Evolutionary conservation across 352 stramenopile genomes (phyloP), one percentile per base, ranked within the genome.

Genomic region (Globisporangium barbulae): DNA sequence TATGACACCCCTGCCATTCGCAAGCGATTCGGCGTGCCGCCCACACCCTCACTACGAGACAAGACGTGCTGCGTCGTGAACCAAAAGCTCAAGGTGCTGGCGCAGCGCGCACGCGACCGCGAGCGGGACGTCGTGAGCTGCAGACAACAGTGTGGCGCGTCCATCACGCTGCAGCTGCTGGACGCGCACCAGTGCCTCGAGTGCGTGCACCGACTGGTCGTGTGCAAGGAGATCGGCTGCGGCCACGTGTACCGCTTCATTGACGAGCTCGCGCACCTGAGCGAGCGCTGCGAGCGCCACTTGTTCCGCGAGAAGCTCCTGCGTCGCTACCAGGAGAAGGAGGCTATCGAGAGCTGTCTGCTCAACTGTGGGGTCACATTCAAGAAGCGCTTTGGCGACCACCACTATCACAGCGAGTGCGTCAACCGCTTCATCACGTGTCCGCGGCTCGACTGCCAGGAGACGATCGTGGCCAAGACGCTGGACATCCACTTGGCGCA

Each of bases 51-150:
- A 0, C 63, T 85, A 30, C 72, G 84, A 2, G 82, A 89, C 57
- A 74, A 82, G 45, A 87, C 83, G 49, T 78, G 75, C 60, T 93
- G 84, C 55, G 35, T 84, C 15, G 59, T 90, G n/a, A 89, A 90
- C 69, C 80, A 89, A 53, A 71, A 74, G 64, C 70, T 90, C 31
- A 85, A 90, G 47, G 41, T 82, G 39, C 71, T 93, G 37, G 84
- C 80, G 0, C 78, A 88, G 41, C 76, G 81, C 8, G 80, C 81
- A 5, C 69, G 69, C 19, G 78, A 87, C 48, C 72, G 82, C 22
- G 69, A 81, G 37, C 59, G 66, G 17, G 76, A 84, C 45, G 22
- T 56, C 30, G 67, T 77, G 55, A 44, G 59, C 37, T 91, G 83
- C 63, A 69, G 73, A 0, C 77, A 79, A n/a, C 52, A 70, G 28